A percentile compares a stretch with the other conserved stretches of the same genome.
Evolutionary conservation across 2,329 filamentous ascomycete species (phyloP).

Genomic region (Ophiostoma montium): DNA sequence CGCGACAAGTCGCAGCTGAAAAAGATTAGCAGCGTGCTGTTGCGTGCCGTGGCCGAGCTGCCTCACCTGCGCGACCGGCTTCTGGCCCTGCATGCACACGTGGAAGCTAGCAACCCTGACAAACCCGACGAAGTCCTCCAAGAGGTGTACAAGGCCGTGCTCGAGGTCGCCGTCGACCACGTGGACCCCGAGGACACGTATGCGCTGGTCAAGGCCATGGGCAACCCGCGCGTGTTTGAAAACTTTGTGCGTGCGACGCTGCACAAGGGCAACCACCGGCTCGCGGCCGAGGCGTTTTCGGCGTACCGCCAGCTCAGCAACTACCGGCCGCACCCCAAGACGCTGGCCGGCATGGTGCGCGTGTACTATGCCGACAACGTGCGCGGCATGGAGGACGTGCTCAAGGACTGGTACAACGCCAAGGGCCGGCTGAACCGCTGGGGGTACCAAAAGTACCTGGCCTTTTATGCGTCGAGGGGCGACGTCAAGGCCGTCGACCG

Average conservation of each 20-base stretch:
- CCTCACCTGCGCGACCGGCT: background rate
- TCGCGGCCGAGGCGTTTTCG: conserved; percentile 29
- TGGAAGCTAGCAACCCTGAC: no score
- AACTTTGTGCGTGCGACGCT: conserved; percentile 26
- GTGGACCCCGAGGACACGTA: conserved; percentile 16
- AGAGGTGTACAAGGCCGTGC: conserved; percentile 4
- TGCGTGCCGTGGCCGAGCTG: conserved; percentile 22
- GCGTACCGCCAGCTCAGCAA: conserved; percentile 29
- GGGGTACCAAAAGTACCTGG: conserved; percentile 34
- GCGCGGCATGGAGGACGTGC: conserved; percentile 30
- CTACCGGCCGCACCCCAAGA: conserved; percentile 22
- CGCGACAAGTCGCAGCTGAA: background rate
- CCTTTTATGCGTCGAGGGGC: conserved; percentile 33
- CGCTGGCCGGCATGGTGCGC: conserved; percentile 31
- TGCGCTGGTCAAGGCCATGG: conserved; percentile 26
- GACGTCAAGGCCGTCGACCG: conserved; percentile 30
- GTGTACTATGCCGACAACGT: conserved; percentile 23
- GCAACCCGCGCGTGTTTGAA: conserved; percentile 28
- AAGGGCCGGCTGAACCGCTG: conserved; percentile 27
- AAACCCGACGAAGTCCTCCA: background rate
- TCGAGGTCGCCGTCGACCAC: conserved; percentile 6
- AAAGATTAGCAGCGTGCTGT: background rate
- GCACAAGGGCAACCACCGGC: conserved; percentile 15
- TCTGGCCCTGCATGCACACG: background rate
- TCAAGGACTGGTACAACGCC: conserved; percentile 33